Evolutionary conservation across 2,329 filamentous ascomycete species (phyloP).

Genomic region (Aspergillus versicolor): DNA sequence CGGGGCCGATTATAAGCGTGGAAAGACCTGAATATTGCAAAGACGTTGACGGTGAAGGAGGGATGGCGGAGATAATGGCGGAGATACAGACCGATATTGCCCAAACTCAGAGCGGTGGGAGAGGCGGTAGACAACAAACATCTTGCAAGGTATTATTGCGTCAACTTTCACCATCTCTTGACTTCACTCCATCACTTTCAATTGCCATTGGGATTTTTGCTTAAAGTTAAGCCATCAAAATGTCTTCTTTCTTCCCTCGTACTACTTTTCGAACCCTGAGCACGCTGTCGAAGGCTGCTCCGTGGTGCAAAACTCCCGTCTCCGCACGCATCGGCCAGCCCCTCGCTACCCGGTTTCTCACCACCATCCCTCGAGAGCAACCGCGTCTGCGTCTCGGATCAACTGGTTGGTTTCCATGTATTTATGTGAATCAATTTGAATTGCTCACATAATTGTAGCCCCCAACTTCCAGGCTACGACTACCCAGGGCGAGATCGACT

Average conservation of each 20-base stretch:
- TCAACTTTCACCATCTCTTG: background rate
- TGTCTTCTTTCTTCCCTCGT: conserved; percentile 31
- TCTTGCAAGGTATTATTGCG: background rate
- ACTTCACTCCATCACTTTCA: background rate
- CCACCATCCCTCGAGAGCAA: conserved; percentile 30
- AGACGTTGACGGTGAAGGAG: no score
- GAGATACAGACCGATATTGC: no score
- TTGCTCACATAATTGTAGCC: conserved; percentile 34
- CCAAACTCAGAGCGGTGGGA: background rate
- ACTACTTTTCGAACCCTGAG: conserved; percentile 26
- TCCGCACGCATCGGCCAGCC: conserved; percentile 25
- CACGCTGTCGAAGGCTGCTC: conserved; percentile 22
- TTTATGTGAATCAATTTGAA: background rate
- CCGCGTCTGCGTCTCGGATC: conserved; percentile 36
- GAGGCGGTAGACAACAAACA: background rate
- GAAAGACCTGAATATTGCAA: no score
- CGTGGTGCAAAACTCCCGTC: conserved; percentile 20
- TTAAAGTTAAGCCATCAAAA: conserved; percentile 11
- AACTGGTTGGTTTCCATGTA: conserved; percentile 24
- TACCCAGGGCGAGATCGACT: conserved; percentile 64
- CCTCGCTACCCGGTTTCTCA: conserved; percentile 29
- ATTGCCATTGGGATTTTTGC: background rate
- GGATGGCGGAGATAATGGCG: no score
- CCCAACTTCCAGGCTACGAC: conserved; percentile 69
- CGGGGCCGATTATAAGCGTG: no score